A percentile compares a stretch with the other conserved stretches of the same genome.
Conservation (phyloP, 108 stramenopile species). For the Cyclotella kingstonii region DNA sequence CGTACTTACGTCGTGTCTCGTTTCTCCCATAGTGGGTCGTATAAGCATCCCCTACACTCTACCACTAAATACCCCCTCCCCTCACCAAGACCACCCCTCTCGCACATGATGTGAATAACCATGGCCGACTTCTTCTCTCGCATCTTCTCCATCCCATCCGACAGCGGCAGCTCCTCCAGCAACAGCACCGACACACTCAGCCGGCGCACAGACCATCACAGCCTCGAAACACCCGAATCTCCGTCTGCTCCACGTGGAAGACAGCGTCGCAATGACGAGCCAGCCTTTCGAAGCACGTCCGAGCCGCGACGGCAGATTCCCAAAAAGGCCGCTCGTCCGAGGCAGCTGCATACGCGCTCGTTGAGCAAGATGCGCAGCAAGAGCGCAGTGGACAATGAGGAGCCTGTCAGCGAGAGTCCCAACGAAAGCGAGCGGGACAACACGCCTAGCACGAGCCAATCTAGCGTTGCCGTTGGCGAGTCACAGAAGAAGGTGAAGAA, state of each 20-base stretch:
- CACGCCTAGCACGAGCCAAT: neutral
- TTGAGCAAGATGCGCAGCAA: conserved; percentile 1
- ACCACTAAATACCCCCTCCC: no score
- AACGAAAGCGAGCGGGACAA: neutral
- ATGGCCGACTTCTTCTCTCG: conserved; percentile 34
- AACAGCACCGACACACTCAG: neutral
- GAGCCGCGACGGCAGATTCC: conserved; percentile 3
- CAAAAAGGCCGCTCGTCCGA: conserved; percentile 6
- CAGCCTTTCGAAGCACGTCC: conserved; percentile 14
- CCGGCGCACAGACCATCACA: neutral
- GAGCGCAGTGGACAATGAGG: no score
- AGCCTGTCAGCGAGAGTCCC: no score
- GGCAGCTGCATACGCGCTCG: neutral
- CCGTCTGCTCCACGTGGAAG: conserved; percentile 4
- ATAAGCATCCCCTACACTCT: no score
- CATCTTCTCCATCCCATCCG: conserved; percentile 33
- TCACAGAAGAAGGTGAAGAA: conserved; percentile 3
- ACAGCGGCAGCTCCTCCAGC: conserved; percentile 13
- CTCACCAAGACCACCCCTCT: no score
- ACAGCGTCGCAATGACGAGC: conserved; percentile 20
- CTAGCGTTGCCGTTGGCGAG: neutral
- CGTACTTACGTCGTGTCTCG: no score
- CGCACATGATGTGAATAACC: neutral
- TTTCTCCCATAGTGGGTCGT: no score
- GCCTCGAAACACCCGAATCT: neutral